Evolutionary conservation across 306 rosid species (phyloP), one percentile per base, ranked within the genome.

Genomic region (Cucurbita moschata): DNA sequence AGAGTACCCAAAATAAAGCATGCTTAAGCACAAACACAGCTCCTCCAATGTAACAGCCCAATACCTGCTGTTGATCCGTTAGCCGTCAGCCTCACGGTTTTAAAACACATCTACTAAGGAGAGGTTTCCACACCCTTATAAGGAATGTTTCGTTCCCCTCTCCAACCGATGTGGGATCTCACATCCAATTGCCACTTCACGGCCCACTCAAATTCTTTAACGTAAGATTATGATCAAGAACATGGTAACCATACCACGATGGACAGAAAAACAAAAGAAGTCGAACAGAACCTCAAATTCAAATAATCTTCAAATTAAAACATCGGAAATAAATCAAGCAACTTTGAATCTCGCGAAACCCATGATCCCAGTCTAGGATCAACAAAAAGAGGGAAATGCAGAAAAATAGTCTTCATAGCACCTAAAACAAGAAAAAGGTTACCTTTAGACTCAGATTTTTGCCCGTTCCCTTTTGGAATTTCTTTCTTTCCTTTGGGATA

Each of bases 401-500:
- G 23, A 12, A 67, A 46, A 21, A 12, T 2, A 67, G 15, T 1
- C 39, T 11, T 67, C 6, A 43, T 44, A 40, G 21, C 54, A 79
- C 68, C 69, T 56, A 16, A 59, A 4, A 30, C 35, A 30, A 40
- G 8, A 55, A 6, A 11, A 71, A 10, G 10, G 2, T 71, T 39
- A 93, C 97, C 97, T 90, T 90, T 89, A 30, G 98, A 94, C 73
- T 87, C 90, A 0, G 90, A 71, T 44, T 90, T 90, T 81, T 84
- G 87, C 21, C 77, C 96, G 7, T 84, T 19, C 43, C 92, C 96
- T 76, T 94, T 90, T 0, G 97, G 95, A 71, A 61, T 57, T 67
- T 88, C 98, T 84, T 94, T 90, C 91, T 94, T 91, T 52, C 81
- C 91, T 81, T 94, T 90, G 12, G 98, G 98, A 73, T 83, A 86